phyloP scores from a whole-genome alignment of 148 eudicot genomes.

The Arctostaphylos glauca region DNA sequence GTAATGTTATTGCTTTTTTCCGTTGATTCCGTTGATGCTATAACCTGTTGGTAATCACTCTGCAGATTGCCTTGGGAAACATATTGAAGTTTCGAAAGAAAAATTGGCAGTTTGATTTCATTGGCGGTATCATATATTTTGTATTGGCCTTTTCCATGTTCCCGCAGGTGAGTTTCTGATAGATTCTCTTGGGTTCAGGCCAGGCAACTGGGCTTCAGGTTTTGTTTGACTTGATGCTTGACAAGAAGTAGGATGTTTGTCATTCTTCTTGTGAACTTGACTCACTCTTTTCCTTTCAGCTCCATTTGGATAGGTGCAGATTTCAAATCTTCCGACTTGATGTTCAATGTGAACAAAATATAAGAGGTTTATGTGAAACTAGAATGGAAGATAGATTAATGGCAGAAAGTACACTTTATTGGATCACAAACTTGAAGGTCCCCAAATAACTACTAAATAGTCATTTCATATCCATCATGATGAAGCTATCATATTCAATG shows the following conservation, averaged over 20 bases:
- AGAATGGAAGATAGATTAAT: background rate
- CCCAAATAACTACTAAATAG: background rate
- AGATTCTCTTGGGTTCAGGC: constrained; percentile 9
- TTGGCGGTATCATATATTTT: constrained; percentile 96
- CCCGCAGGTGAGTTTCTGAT: constrained; percentile 67
- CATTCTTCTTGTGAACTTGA: constrained; percentile 7
- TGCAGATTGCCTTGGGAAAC: constrained; percentile 96
- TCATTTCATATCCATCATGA: background rate
- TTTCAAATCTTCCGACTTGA: background rate
- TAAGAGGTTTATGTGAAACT: background rate
- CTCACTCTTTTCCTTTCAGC: background rate
- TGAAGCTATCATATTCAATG: background rate
- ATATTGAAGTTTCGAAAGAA: constrained; percentile 97
- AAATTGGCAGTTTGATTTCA: constrained; percentile 98
- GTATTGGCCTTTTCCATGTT: constrained; percentile 92
- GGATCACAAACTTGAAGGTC: background rate
- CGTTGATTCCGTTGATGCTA: background rate
- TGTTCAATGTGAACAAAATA: background rate
- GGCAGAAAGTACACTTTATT: background rate
- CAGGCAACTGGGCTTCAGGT: constrained; percentile 1
- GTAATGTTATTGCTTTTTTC: background rate
- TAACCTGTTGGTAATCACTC: background rate
- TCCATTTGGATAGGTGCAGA: background rate
- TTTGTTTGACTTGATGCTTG: background rate
- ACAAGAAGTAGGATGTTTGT: background rate